Base-by-base conservation (phyloP, 2,329 filamentous ascomycete genomes). In the Cercospora sp. region DNA sequence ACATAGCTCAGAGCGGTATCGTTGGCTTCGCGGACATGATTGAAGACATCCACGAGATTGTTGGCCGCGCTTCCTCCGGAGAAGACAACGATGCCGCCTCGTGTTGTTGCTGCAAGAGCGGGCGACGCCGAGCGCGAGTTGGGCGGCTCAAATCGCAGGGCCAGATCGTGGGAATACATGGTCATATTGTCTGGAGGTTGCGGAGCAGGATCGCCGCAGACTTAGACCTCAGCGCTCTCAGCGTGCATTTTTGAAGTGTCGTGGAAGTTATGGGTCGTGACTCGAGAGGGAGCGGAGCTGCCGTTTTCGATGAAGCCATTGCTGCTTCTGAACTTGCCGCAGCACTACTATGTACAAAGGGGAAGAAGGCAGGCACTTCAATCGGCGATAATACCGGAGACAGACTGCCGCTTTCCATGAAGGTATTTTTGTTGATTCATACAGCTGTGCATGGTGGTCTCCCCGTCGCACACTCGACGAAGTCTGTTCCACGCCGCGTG, bases 1-100 rank as follows among this genome's bases (percentile, higher is more conserved):
- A 97, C 89, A 79, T 97, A 96, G 80, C 88, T 92, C 51, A 96
- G 81, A 2, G 86, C 83, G 75, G 90, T 91, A 48, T 85, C 81
- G 69, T 90, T 91, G 73, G 85, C 89, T 70, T 89, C 80, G 30
- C 82, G 79, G 5, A 88, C 80, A 23, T 81, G 79, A 67, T 85
- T 90, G 80, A 97, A 97, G 10, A 97, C 91, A 78, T 97, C 94
- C 48, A 97, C 94, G 5, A 97, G 86, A 75, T 87, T 96, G 78
- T 97, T 98, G 5, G 94, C 93, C n/a, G 94, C 94, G 73, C 92
- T 97, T 12, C 71, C 71, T 36, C 71, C 71, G 9, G 93, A 96
- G 79, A 97, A 95, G 61, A 97, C 90, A 23, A 94, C 92, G 67
- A 97, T 89, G 68, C 89, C 89, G 71, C 68, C 71, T 6, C 71